A percentile compares a stretch with the other conserved stretches of the same genome.
Evolutionary conservation across 805 yeast genomes (phyloP).

Genomic region (Myxozyma monticola): DNA sequence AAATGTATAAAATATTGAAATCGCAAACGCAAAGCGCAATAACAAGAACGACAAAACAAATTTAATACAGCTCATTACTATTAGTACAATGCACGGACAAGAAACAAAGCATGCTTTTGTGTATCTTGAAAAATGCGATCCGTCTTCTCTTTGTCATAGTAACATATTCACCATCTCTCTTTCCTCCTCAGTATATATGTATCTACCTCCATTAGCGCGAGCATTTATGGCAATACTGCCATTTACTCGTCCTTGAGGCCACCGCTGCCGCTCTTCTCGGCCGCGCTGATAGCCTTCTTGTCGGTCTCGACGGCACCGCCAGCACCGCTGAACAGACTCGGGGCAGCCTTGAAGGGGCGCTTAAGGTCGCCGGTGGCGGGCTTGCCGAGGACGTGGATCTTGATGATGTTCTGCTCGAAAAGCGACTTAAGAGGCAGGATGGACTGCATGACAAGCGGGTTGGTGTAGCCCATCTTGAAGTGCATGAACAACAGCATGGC

Average conservation of each 20-base stretch:
- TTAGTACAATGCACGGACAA: too few relatives aligned
- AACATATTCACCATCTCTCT: too few relatives aligned
- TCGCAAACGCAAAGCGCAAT: too few relatives aligned
- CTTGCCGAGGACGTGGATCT: slow-evolving; percentile 82
- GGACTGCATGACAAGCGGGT: slow-evolving; percentile 94
- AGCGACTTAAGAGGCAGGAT: slow-evolving; percentile 88
- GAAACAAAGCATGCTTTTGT: too few relatives aligned
- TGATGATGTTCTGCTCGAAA: slow-evolving; percentile 83
- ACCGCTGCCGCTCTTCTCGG: slow-evolving; percentile 75
- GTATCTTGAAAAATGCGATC: too few relatives aligned
- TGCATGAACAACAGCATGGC: slow-evolving; percentile 99
- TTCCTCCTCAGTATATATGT: too few relatives aligned
- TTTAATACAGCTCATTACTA: too few relatives aligned
- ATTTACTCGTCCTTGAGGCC: slow-evolving; percentile 82
- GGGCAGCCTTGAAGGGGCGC: slow-evolving; percentile 93
- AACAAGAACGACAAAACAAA: too few relatives aligned
- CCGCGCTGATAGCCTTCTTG: slow-evolving; percentile 79
- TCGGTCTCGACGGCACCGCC: slow-evolving; percentile 66
- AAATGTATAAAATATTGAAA: too few relatives aligned
- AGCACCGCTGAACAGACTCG: slow-evolving; percentile 64
- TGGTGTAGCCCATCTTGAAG: slow-evolving; percentile 93
- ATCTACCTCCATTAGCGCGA: too few relatives aligned
- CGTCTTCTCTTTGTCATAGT: too few relatives aligned
- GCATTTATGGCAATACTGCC: too few relatives aligned
- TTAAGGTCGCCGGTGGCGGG: slow-evolving; percentile 86